Base-by-base conservation (phyloP, 208 protist species). In the Wallacemonas sp. region DNA sequence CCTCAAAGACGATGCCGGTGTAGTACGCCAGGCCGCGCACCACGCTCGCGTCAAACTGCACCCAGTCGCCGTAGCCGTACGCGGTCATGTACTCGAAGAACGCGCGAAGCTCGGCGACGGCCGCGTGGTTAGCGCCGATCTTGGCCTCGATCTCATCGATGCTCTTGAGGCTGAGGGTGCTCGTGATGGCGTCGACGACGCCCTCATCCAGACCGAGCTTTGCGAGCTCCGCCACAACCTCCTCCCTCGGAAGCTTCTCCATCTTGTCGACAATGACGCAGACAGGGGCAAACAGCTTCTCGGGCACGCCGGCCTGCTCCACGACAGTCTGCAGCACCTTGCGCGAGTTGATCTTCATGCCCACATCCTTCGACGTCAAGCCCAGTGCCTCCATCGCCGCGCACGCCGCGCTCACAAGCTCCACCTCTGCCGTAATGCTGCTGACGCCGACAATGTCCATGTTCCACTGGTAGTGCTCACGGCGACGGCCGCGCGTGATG, bases 391-490 rank as follows among this genome's bases (percentile, higher is more conserved):
- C 71, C 81, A 97, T 89, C 57, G 96, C 85, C 7, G 72, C 67
- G 61, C 87, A 93, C 42, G 87, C 80, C 4, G 95, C 93, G 25
- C 88, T 89, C 36, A 98, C 74, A 39, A 98, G 78, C 84, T 98
- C 95, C 52, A 95, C 94, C 81, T 98, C 94, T n/a, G 91, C 95
- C 2, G 82, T 76, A 11, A 98, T 79, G 29, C 75, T 64, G 64
- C 83, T 86, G 59, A 98, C 95, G 46, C 97, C 97, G 59, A 98
- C 78, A 63, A 98, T 98, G 72, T 98, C 97, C 94, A 98, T 98
- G 74, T 98, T 98, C 94, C 95, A 98, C 79, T 98, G 97, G 76
- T 97, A 98, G 81, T 98, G 97, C 76, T 98, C 97, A 31, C 97
- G 85, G 32, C 94, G 87, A 31, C 97, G 91, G 25, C 95, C 97